Conservation (phyloP, 176 grass and related monocot species). For the Calamus simplicifolius region DNA sequence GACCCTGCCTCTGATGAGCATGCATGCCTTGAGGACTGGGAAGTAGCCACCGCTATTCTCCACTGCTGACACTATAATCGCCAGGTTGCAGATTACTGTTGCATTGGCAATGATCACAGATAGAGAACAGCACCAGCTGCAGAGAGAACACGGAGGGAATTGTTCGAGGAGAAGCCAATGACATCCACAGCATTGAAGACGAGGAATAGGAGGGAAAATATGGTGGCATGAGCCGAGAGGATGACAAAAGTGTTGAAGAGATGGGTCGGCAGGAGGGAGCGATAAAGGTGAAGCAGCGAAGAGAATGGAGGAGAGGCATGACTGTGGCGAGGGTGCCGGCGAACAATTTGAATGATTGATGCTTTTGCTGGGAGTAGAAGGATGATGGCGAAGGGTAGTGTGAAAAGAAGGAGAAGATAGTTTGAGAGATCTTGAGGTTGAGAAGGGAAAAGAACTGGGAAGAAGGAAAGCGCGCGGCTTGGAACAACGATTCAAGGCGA, state of each 20-base stretch:
- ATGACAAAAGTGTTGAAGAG: constrained; percentile 44
- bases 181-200: constrained; percentile 53
- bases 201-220: constrained; percentile 73
- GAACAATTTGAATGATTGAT: constrained; percentile 43
- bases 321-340: not conserved
- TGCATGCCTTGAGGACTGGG: constrained; percentile 57
- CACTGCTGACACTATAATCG: constrained; percentile 51
- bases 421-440: constrained; percentile 71
- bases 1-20: constrained; percentile 31
- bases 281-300: constrained; percentile 33
- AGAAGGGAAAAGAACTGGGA: constrained; percentile 65
- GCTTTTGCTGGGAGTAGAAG: constrained; percentile 77
- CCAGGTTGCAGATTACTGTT: constrained; percentile 72
- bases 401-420: constrained; percentile 50
- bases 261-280: constrained; percentile 46
- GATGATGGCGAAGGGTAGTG: constrained; percentile 57
- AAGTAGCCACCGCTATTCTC: constrained; percentile 38
- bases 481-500: constrained; percentile 51
- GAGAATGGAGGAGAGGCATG: constrained; percentile 18
- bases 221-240: constrained; percentile 65
- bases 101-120: constrained; percentile 39
- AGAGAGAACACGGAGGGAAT: constrained; percentile 35
- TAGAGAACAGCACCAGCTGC: constrained; percentile 33
- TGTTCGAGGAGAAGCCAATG: constrained; percentile 30
- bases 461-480: constrained; percentile 58